Percentiles rank a stretch among this genome's conserved stretches.
Conservation (phyloP, 2,329 filamentous ascomycete species). For the Eutypa lata region DNA sequence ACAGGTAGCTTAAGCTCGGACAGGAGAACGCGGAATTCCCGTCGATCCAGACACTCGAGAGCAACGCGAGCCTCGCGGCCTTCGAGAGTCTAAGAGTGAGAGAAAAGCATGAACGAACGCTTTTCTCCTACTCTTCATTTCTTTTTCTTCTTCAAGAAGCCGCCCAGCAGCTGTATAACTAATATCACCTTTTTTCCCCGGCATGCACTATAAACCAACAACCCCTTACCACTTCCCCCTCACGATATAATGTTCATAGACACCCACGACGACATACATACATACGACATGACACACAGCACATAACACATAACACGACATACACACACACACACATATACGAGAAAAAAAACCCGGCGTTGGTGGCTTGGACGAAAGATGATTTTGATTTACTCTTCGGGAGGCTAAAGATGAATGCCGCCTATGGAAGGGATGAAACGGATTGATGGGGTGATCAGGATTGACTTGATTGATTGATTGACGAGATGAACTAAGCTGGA, state of each 20-base stretch:
- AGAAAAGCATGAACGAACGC: not conserved
- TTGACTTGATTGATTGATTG: too few species aligned
- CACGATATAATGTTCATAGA: slow-evolving; percentile 1
- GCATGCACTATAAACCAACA: not conserved
- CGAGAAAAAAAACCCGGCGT: too few species aligned
- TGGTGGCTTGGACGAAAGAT: too few species aligned
- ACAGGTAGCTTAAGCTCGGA: slow-evolving; percentile 46
- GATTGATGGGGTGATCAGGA: too few species aligned
- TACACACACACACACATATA: too few species aligned
- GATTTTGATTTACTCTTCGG: too few species aligned
- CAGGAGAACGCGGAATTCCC: slow-evolving; percentile 35
- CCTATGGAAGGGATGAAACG: too few species aligned
- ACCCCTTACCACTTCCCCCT: not conserved
- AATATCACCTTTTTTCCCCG: not conserved
- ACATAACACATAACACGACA: too few species aligned
- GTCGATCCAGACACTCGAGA: slow-evolving; percentile 29
- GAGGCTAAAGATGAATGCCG: too few species aligned
- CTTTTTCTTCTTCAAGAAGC: not conserved
- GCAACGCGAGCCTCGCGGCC: slow-evolving; percentile 19
- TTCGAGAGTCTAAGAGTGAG: slow-evolving; percentile 18
- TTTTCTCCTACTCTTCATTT: not conserved
- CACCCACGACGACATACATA: not conserved
- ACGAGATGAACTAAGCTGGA: too few species aligned
- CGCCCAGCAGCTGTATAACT: not conserved
- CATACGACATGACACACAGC: not conserved